Percentiles rank a stretch among this genome's conserved stretches.
phyloP scores from a whole-genome alignment of 2,329 filamentous ascomycete species.

The Penicillium fuscoglaucum region DNA sequence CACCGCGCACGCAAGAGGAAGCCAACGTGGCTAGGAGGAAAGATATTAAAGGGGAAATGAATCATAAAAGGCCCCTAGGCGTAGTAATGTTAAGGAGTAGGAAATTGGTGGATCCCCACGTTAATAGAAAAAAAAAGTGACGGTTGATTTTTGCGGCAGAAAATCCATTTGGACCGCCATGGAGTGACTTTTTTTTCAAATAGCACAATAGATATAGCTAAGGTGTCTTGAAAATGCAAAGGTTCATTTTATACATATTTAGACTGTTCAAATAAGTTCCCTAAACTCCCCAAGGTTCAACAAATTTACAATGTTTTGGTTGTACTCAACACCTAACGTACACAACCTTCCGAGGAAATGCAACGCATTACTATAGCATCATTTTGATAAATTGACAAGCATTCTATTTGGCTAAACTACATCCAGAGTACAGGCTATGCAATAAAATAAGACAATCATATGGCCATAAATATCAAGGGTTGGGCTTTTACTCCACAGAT shows the following conservation, averaged over 20 bases:
- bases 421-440: constrained; percentile 10
- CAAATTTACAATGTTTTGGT: background rate
- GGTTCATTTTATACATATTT: too few relatives aligned
- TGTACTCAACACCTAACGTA: background rate
- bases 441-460: constrained; percentile 6
- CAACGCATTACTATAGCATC: background rate
- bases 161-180: background rate
- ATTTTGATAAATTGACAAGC: background rate
- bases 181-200: background rate
- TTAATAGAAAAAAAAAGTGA: background rate
- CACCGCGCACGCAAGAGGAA: constrained; percentile 34
- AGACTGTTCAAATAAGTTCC: background rate
- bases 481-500: constrained; percentile 22
- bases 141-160: constrained; percentile 4
- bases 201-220: too few relatives aligned
- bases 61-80: background rate
- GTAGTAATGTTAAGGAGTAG: background rate
- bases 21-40: constrained; percentile 36
- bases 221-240: background rate
- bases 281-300: background rate
- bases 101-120: constrained; percentile 1
- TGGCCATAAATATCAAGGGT: constrained; percentile 13
- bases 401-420: constrained; percentile 15
- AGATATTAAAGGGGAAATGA: background rate
- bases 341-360: background rate